These are phyloP conservation scores for Xerocomus minutiporus DNA, from an alignment of 1,284 basidiomycete species.

Conservation along the genomic window DNA sequence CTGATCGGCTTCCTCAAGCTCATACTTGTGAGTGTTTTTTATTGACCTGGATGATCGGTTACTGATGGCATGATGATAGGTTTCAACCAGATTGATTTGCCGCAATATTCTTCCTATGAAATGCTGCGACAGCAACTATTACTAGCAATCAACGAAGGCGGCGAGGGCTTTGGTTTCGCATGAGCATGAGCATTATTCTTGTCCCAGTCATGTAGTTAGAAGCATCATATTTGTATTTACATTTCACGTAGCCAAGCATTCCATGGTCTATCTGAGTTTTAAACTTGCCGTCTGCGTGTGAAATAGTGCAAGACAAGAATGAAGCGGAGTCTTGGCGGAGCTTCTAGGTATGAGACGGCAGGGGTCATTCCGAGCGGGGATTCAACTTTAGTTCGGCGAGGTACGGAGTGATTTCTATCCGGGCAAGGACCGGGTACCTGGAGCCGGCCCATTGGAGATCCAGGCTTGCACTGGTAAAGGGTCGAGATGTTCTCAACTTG, in stretches of 20 bases:
- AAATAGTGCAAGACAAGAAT: not conserved
- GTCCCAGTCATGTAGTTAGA: conserved; percentile 25
- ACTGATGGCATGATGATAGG: conserved; percentile 39
- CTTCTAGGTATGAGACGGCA: too few relatives aligned
- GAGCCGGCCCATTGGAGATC: not conserved
- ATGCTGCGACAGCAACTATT: conserved; percentile 85
- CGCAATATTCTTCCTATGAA: conserved; percentile 90
- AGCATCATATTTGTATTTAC: conserved; percentile 36
- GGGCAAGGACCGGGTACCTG: conserved; percentile 2
- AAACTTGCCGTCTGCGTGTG: not conserved
- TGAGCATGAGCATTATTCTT: conserved; percentile 24
- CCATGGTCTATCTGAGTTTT: not conserved
- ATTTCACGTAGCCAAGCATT: conserved; percentile 2
- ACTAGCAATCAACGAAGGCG: conserved; percentile 90
- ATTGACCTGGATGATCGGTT: conserved; percentile 7
- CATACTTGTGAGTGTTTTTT: conserved; percentile 72
- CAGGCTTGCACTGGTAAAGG: not conserved
- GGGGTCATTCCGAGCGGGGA: too few relatives aligned
- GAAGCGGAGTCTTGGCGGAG: not conserved
- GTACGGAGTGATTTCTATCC: too few relatives aligned
- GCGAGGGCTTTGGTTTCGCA: conserved; percentile 87
- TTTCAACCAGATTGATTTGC: conserved; percentile 85
- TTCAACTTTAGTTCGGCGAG: not conserved
- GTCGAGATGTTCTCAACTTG: not conserved
- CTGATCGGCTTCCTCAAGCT: conserved; percentile 82